Percentiles rank a stretch among this genome's conserved stretches.
These are phyloP conservation scores for Babesia bigemina DNA, from an alignment of 169 alveolate genomes.

Conservation along the genomic window DNA sequence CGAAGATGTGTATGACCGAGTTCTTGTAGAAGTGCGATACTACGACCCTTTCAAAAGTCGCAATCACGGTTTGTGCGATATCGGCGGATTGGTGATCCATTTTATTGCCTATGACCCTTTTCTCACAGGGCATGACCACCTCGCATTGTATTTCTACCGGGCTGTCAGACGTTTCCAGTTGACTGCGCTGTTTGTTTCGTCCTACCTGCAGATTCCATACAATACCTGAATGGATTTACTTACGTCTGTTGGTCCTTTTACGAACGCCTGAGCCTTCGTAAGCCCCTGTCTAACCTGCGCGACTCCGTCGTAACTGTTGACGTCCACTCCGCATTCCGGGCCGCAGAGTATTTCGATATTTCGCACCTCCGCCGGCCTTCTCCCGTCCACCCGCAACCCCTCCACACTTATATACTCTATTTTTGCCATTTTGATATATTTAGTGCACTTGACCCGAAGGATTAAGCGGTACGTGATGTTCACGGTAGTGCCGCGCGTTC, in stretches of 20 bases:
- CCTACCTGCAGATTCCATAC: background rate
- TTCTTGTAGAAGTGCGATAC: conserved; percentile 45
- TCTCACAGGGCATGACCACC: conserved; percentile 47
- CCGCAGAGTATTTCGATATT: conserved; percentile 71
- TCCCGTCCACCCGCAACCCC: conserved; percentile 78
- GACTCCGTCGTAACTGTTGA: conserved; percentile 56
- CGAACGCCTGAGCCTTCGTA: conserved; percentile 54
- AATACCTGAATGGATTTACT: background rate
- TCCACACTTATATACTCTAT: conserved; percentile 76
- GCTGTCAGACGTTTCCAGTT: conserved; percentile 29
- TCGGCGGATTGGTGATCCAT: conserved; percentile 38
- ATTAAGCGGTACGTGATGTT: too few species aligned
- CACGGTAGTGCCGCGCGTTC: too few species aligned
- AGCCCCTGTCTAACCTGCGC: conserved; percentile 63
- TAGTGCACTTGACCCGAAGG: too few species aligned
- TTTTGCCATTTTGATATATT: conserved; percentile 35
- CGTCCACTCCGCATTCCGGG: conserved; percentile 56
- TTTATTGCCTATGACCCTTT: conserved; percentile 19
- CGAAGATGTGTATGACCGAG: conserved; percentile 40
- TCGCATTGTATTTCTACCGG: conserved; percentile 60
- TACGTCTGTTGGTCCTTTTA: conserved; percentile 69
- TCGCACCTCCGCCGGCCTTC: conserved; percentile 71
- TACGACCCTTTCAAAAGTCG: conserved; percentile 43
- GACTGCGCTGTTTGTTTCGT: conserved; percentile 5
- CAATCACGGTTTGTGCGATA: conserved; percentile 30